These are phyloP conservation scores for Canna indica DNA, from an alignment of 176 grass and related monocot genomes.

Conservation along the genomic window DNA sequence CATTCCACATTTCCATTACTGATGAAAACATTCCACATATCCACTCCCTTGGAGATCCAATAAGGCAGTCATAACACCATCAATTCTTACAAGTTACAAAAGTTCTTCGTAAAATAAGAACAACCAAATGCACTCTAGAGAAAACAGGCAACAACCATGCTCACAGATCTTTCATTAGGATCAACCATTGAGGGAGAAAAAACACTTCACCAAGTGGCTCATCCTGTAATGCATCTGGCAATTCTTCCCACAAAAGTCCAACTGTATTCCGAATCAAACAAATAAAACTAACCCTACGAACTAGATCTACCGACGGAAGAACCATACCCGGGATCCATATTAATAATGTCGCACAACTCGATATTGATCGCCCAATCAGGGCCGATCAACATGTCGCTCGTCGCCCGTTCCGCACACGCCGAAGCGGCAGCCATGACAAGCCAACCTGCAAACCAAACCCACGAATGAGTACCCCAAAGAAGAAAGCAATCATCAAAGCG, in stretches of 20 bases:
- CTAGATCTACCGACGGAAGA: conserved; percentile 1
- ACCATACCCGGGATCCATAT: conserved; percentile 72
- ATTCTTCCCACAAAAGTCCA: neutral
- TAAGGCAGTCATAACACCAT: no score
- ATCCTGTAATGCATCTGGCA: neutral
- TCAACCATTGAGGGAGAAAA: neutral
- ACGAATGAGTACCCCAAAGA: conserved; percentile 5
- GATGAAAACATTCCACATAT: no score
- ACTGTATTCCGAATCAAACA: neutral
- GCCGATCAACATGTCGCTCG: conserved; percentile 80
- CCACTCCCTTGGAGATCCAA: no score
- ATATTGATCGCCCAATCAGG: conserved; percentile 97
- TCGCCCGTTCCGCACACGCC: conserved; percentile 76
- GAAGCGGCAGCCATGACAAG: conserved; percentile 36
- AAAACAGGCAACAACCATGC: neutral
- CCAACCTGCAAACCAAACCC: neutral
- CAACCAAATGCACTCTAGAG: neutral
- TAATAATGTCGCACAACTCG: conserved; percentile 99
- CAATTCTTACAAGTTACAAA: no score
- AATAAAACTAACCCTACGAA: conserved; percentile 1
- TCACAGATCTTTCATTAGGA: neutral
- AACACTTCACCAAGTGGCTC: neutral
- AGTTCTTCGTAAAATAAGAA: neutral
- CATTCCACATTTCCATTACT: neutral
- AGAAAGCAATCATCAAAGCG: conserved; percentile 26